phyloP scores from a whole-genome alignment of 306 rosid genomes.

The Vigna hirtella region DNA sequence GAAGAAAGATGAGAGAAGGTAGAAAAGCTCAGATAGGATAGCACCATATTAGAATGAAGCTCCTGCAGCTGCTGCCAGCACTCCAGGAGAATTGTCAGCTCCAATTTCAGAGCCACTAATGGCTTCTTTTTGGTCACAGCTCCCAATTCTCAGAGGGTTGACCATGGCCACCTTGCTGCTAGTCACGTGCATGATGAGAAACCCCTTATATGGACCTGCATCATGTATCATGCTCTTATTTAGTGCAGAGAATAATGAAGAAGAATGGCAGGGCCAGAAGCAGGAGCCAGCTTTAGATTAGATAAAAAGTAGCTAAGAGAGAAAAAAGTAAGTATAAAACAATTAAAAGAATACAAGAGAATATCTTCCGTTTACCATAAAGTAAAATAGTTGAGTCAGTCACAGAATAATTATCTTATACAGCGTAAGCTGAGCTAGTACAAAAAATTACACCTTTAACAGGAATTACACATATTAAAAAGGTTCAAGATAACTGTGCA shows the following conservation, averaged over 20 bases:
- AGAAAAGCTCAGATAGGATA: conserved; percentile 95
- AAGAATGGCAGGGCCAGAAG: conserved; percentile 49
- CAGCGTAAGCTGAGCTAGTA: conserved; percentile 36
- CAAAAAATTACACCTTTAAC: conserved; percentile 23
- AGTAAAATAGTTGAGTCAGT: conserved; percentile 39
- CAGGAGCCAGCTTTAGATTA: conserved; percentile 53
- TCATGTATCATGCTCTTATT: conserved; percentile 47
- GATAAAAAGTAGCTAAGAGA: conserved; percentile 1
- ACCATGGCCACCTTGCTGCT: conserved; percentile 42
- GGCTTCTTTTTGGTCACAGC: conserved; percentile 46
- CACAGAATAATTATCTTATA: conserved; percentile 39
- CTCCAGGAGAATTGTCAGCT: conserved; percentile 35
- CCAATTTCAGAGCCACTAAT: conserved; percentile 49
- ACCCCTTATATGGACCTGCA: conserved; percentile 50
- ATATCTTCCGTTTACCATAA: conserved; percentile 35
- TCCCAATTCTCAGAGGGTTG: conserved; percentile 50
- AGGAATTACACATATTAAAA: conserved; percentile 40
- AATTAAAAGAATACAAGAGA: neutral
- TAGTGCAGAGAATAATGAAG: conserved; percentile 50
- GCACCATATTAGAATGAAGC: conserved; percentile 60
- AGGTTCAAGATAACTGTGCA: conserved; percentile 9
- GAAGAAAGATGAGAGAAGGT: neutral
- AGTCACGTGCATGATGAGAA: conserved; percentile 49
- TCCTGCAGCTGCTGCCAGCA: neutral
- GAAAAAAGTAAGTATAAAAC: neutral